Evolutionary conservation across 1,139 yeast species (phyloP).

Genomic region (Yamadazyma conglobata): DNA sequence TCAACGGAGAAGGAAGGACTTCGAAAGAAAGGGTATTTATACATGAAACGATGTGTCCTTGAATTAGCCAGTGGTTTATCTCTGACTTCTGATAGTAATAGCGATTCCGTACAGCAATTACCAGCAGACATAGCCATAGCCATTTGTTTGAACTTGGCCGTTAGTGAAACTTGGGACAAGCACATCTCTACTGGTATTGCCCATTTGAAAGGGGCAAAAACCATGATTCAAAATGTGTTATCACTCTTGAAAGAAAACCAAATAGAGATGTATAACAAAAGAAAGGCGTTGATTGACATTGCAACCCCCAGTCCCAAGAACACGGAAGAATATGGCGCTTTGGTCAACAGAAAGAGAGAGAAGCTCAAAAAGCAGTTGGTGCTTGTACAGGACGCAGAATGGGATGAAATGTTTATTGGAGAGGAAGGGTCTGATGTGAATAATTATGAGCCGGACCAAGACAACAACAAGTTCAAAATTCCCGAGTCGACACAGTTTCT

Average conservation of each 20-base stretch:
- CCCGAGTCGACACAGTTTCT: conserved; percentile 51
- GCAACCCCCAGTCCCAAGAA: conserved; percentile 12
- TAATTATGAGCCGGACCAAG: conserved; percentile 6
- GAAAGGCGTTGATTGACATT: conserved; percentile 12
- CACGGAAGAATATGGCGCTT: conserved; percentile 14
- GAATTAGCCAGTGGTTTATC: conserved; percentile 59
- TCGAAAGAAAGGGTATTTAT: conserved; percentile 48
- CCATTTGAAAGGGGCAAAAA: conserved; percentile 63
- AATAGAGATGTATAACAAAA: conserved; percentile 13
- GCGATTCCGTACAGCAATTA: conserved; percentile 26
- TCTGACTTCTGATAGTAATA: conserved; percentile 16
- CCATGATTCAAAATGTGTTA: conserved; percentile 52
- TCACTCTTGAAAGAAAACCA: conserved; percentile 28
- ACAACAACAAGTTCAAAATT: conserved; percentile 14
- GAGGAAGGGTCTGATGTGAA: conserved; percentile 5
- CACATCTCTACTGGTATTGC: conserved; percentile 65
- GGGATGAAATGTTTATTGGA: conserved; percentile 28
- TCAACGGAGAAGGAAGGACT: conserved; percentile 38
- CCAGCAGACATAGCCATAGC: conserved; percentile 68
- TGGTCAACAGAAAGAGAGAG: conserved; percentile 13
- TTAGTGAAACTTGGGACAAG: conserved; percentile 68
- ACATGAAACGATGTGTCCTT: conserved; percentile 58
- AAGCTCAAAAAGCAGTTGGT: conserved; percentile 26
- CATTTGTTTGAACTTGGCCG: conserved; percentile 59
- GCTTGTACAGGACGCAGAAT: conserved; percentile 32